phyloP scores from a whole-genome alignment of 805 yeast genomes.

The Babjeviella inositovora region DNA sequence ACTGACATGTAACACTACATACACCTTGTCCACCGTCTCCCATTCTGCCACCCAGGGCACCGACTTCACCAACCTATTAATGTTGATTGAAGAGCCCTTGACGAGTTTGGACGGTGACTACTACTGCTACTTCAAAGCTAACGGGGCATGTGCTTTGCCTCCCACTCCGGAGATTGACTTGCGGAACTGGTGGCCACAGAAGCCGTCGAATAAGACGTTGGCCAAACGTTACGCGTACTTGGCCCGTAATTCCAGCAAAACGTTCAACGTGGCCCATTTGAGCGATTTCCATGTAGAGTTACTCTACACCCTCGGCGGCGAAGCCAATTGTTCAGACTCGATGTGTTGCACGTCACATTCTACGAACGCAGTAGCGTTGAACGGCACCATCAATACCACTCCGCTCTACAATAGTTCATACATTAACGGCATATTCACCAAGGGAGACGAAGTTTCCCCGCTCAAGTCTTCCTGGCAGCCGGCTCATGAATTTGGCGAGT shows the following conservation, averaged over 20 bases:
- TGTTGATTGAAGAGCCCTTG: conserved; percentile 7
- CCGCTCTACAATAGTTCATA: conserved; percentile 12
- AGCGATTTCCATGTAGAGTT: conserved; percentile 52
- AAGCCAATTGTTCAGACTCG: conserved; percentile 35
- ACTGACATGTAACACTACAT: background rate
- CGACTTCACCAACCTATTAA: conserved; percentile 7
- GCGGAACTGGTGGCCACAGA: conserved; percentile 1
- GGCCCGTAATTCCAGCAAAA: too few relatives aligned
- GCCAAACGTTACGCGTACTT: too few relatives aligned
- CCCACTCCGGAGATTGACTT: conserved; percentile 3
- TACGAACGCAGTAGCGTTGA: conserved; percentile 13
- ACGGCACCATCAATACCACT: conserved; percentile 12
- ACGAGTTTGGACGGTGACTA: conserved; percentile 11
- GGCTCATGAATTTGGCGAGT: conserved; percentile 46
- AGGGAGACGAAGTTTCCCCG: conserved; percentile 10
- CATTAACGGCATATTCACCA: conserved; percentile 10
- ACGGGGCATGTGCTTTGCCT: conserved; percentile 3
- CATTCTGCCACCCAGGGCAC: conserved; percentile 3
- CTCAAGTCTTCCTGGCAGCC: conserved; percentile 22
- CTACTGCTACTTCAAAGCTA: conserved; percentile 8
- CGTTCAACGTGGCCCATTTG: conserved; percentile 47
- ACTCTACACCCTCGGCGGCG: conserved; percentile 35
- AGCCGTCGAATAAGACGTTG: too few relatives aligned
- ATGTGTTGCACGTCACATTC: conserved; percentile 50
- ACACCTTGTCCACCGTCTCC: conserved; percentile 1